Conservation (phyloP, 2,329 filamentous ascomycete species). For the Rachicladosporium sp. region DNA sequence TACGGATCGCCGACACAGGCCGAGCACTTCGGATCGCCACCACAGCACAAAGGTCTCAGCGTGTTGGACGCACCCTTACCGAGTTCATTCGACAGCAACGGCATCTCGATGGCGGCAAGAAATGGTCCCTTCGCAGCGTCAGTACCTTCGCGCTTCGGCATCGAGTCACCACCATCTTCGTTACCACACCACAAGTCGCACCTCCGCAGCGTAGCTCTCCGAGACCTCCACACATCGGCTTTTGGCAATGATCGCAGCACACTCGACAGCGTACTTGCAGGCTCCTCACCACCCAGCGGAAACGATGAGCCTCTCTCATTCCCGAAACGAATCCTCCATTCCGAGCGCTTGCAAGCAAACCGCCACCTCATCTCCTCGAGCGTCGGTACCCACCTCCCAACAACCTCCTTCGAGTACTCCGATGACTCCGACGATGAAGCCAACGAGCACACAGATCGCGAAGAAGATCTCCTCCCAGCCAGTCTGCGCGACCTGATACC, state of each 20-base stretch:
- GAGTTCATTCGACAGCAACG: constrained; percentile 91
- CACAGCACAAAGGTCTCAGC: constrained; percentile 53
- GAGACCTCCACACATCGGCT: constrained; percentile 51
- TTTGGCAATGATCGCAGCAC: constrained; percentile 49
- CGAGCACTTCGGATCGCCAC: constrained; percentile 65
- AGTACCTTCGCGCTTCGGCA: constrained; percentile 78
- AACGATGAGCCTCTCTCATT: constrained; percentile 56
- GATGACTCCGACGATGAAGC: constrained; percentile 48
- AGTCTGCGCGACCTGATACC: constrained; percentile 51
- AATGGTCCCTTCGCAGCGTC: constrained; percentile 87
- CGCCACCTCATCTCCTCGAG: constrained; percentile 48
- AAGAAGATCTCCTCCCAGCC: constrained; percentile 78
- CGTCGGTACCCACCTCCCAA: constrained; percentile 33
- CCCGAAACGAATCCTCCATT: constrained; percentile 52
- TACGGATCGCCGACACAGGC: constrained; percentile 80
- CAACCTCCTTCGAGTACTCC: constrained; percentile 26
- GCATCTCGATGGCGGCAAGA: constrained; percentile 79
- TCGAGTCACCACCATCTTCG: constrained; percentile 68
- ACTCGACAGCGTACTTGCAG: constrained; percentile 26
- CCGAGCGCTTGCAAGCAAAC: constrained; percentile 48
- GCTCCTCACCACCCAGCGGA: constrained; percentile 48
- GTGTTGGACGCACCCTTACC: constrained; percentile 86
- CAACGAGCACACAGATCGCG: constrained; percentile 63
- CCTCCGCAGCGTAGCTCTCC: constrained; percentile 30
- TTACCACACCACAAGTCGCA: constrained; percentile 37